A percentile compares a stretch with the other conserved stretches of the same genome.
Conservation (phyloP, 495 filamentous ascomycete species). For the Rhizodiscina lignyota region DNA sequence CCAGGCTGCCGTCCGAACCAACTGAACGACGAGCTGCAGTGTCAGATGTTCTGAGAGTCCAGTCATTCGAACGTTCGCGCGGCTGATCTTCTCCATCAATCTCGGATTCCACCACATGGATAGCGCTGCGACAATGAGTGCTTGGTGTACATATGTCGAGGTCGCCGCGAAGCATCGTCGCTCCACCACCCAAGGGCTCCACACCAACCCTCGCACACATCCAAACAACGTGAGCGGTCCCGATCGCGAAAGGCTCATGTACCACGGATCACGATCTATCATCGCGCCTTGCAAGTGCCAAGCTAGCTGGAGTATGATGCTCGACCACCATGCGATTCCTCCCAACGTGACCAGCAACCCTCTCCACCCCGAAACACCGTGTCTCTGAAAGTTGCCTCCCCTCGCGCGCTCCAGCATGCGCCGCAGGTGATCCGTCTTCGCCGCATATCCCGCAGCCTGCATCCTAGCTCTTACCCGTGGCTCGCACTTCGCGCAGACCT, state of each 20-base stretch:
- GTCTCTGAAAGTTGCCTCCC: constrained; percentile 14
- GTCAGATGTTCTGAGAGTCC: constrained; percentile 54
- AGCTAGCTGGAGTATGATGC: background rate
- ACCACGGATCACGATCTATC: background rate
- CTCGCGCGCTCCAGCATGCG: constrained; percentile 53
- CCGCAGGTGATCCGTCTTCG: constrained; percentile 60
- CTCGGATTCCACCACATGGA: constrained; percentile 67
- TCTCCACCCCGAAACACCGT: background rate
- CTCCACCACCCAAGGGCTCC: no score
- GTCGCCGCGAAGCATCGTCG: background rate
- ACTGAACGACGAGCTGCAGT: constrained; percentile 44
- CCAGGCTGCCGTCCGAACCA: constrained; percentile 37
- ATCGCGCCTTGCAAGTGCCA: background rate
- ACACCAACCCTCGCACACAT: background rate
- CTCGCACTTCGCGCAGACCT: constrained; percentile 64
- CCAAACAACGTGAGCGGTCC: background rate
- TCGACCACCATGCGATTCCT: background rate
- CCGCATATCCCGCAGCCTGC: constrained; percentile 51
- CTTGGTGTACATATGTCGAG: constrained; percentile 8
- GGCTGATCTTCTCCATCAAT: constrained; percentile 43
- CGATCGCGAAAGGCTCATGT: background rate
- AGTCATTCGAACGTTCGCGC: constrained; percentile 29
- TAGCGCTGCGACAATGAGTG: constrained; percentile 34
- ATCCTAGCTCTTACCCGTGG: constrained; percentile 48
- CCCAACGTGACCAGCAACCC: background rate